These are phyloP conservation scores for Gossypium longicalyx DNA, from an alignment of 345 rosid species.

Conservation along the genomic window DNA sequence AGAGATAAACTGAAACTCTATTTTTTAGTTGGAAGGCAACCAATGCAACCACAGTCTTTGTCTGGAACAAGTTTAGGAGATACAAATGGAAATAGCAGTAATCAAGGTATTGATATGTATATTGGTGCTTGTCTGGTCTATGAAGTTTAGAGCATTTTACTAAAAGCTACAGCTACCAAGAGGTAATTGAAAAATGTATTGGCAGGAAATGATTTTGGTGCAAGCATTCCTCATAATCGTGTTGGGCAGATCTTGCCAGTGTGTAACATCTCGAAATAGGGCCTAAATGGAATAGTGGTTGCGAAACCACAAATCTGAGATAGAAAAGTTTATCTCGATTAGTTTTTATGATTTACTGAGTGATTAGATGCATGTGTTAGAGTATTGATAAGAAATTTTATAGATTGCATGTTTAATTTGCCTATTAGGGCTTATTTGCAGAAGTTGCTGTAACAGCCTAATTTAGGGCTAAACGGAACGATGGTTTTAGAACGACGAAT, in stretches of 20 bases:
- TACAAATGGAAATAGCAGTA: conserved; percentile 40
- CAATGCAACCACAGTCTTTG: conserved; percentile 49
- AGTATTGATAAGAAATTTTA: no score
- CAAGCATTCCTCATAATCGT: conserved; percentile 51
- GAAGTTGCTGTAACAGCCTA: no score
- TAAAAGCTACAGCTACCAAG: not conserved
- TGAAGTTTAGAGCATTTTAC: conserved; percentile 8
- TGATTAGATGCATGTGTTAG: no score
- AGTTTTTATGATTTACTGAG: no score
- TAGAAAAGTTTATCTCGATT: no score
- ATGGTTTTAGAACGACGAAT: no score
- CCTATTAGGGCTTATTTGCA: no score
- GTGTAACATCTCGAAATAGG: no score
- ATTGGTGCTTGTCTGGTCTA: not conserved
- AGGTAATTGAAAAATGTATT: conserved; percentile 14
- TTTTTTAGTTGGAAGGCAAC: conserved; percentile 69
- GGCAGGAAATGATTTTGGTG: conserved; percentile 50
- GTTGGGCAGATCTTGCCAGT: conserved; percentile 64
- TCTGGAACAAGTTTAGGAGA: conserved; percentile 50
- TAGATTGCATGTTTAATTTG: no score
- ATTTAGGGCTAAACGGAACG: no score
- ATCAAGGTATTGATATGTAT: conserved; percentile 31
- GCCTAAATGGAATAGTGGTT: no score
- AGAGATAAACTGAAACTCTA: conserved; percentile 15
- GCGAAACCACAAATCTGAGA: no score